Conservation (phyloP, 768 basidiomycete species). For the Mycena belliarum region DNA sequence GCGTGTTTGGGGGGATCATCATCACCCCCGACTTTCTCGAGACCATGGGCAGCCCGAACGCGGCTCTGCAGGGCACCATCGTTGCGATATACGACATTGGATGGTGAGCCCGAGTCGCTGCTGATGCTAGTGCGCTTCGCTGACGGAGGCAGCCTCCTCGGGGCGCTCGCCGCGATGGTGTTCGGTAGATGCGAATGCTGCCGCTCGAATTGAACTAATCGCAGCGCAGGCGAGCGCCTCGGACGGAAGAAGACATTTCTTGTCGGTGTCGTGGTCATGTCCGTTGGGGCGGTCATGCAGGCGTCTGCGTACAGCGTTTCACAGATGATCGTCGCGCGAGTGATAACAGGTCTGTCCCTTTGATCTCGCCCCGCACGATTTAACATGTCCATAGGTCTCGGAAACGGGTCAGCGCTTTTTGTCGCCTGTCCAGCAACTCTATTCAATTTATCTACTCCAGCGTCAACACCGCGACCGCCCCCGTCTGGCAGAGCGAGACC, state of each 20-base stretch:
- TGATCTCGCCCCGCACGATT: neutral
- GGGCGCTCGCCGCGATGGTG: conserved; percentile 45
- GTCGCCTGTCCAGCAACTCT: too few relatives aligned
- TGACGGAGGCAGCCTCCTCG: conserved; percentile 38
- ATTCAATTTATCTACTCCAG: conserved; percentile 20
- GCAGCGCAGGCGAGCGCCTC: conserved; percentile 35
- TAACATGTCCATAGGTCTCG: conserved; percentile 33
- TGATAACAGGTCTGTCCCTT: conserved; percentile 41
- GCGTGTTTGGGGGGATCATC: conserved; percentile 55
- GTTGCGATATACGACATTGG: conserved; percentile 55
- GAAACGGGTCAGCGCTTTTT: conserved; percentile 41
- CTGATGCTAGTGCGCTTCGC: neutral
- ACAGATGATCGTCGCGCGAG: conserved; percentile 50
- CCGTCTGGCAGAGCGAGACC: conserved; percentile 55
- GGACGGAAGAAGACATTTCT: conserved; percentile 52
- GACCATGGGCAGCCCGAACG: conserved; percentile 48
- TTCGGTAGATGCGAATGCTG: conserved; percentile 29
- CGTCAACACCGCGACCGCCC: conserved; percentile 50
- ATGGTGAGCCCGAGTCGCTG: conserved; percentile 31
- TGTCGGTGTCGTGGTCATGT: conserved; percentile 52
- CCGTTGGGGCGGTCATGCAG: conserved; percentile 53
- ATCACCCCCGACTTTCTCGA: conserved; percentile 47
- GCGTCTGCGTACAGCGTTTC: conserved; percentile 43
- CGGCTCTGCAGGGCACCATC: conserved; percentile 48
- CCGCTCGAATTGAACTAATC: neutral